Evolutionary conservation across 2,329 filamentous ascomycete genomes (phyloP).

Genomic region (Paraphoma sp.): DNA sequence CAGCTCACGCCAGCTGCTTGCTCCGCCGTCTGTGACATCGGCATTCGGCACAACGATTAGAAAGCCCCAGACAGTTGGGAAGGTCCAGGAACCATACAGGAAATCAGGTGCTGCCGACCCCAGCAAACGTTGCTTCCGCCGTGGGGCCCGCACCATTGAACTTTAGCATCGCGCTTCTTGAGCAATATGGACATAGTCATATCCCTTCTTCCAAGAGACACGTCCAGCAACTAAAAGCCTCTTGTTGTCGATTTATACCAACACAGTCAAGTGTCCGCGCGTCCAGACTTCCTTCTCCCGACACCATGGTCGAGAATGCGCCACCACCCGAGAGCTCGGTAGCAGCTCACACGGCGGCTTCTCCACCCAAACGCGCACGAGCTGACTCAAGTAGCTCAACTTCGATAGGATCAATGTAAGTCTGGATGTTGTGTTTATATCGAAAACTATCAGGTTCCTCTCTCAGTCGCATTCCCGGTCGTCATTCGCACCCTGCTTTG

Average conservation of each 20-base stretch:
- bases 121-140: slow-evolving; percentile 26
- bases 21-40: not conserved
- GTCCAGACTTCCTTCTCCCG: slow-evolving; percentile 30
- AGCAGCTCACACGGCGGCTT: slow-evolving; percentile 40
- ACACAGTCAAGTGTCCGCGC: slow-evolving; percentile 19
- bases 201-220: slow-evolving; percentile 2
- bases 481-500: too few relatives aligned
- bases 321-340: slow-evolving; percentile 46
- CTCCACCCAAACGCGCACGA: slow-evolving; percentile 41
- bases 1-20: not conserved
- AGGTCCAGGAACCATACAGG: slow-evolving; percentile 14
- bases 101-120: slow-evolving; percentile 21
- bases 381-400: slow-evolving; percentile 41
- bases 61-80: slow-evolving; percentile 8
- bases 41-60: not conserved
- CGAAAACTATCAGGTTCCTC: too few relatives aligned
- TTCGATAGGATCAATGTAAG: slow-evolving; percentile 44
- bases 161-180: slow-evolving; percentile 14
- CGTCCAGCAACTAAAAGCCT: slow-evolving; percentile 6
- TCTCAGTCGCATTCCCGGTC: too few relatives aligned
- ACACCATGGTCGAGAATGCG: slow-evolving; percentile 45
- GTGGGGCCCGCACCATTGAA: slow-evolving; percentile 23
- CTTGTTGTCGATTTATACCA: slow-evolving; percentile 21
- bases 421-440: not conserved
- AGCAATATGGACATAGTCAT: slow-evolving; percentile 11